A percentile compares a stretch with the other conserved stretches of the same genome.
phyloP scores from a whole-genome alignment of 1,284 basidiomycete genomes.

The Flammula alnicola region DNA sequence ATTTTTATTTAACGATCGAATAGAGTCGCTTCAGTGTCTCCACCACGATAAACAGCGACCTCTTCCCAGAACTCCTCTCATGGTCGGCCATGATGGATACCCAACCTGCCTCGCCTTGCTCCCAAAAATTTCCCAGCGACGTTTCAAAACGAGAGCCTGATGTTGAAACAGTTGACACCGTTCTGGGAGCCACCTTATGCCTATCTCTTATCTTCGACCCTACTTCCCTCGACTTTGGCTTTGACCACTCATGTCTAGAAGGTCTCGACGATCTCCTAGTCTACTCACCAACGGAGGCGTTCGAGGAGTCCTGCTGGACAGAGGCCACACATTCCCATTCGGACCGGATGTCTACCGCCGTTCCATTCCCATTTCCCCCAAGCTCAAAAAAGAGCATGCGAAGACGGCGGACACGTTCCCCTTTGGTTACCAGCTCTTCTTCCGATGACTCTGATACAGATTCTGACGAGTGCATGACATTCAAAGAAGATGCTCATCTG shows the following conservation, averaged over 20 bases:
- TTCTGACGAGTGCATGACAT: slow-evolving; percentile 31
- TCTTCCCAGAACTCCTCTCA: slow-evolving; percentile 33
- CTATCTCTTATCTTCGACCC: slow-evolving; percentile 35
- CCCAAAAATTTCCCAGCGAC: slow-evolving; percentile 27
- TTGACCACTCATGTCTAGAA: slow-evolving; percentile 41
- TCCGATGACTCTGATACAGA: slow-evolving; percentile 34
- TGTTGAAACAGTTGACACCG: slow-evolving; percentile 14
- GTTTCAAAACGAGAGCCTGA: slow-evolving; percentile 19
- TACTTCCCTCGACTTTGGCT: slow-evolving; percentile 39
- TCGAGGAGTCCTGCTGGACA: slow-evolving; percentile 39
- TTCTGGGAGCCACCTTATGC: slow-evolving; percentile 13
- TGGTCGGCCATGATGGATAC: slow-evolving; percentile 32
- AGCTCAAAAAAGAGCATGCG: background rate
- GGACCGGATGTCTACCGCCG: slow-evolving; percentile 9
- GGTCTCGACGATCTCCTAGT: slow-evolving; percentile 43
- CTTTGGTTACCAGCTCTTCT: slow-evolving; percentile 21
- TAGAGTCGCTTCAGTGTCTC: slow-evolving; percentile 27
- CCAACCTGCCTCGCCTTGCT: slow-evolving; percentile 20
- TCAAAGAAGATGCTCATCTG: slow-evolving; percentile 20
- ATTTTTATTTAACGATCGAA: slow-evolving; percentile 12
- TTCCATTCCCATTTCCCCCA: background rate
- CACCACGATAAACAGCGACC: slow-evolving; percentile 33
- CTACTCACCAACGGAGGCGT: slow-evolving; percentile 38
- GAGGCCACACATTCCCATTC: slow-evolving; percentile 16
- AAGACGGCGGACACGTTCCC: slow-evolving; percentile 14